Base-by-base conservation (phyloP, 805 yeast genomes). In the Zygoascus flipseniorum region DNA sequence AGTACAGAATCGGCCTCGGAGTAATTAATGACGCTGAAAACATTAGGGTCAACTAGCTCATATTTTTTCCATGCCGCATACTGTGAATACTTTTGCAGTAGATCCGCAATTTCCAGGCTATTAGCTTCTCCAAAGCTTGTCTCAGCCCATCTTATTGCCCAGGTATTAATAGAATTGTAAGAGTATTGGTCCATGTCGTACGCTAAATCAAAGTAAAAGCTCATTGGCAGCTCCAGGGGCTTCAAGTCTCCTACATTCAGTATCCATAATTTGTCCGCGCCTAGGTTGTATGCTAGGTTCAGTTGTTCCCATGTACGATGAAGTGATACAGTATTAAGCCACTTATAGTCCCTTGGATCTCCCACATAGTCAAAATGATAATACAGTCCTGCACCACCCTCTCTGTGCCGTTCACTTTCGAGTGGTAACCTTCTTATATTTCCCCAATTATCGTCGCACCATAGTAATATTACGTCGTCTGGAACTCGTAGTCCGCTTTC, bases 401-500 rank as follows among this genome's bases (percentile, higher is more conserved):
- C 31, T 47, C 68, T 53, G 2, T 52, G 41, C 2, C 55, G 56
- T 51, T 64, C 68, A 39, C 59, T 52, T 18, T 51, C 61, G 10
- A 56, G 47, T 6, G 68, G 68, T 26, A 64, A 56, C 52, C 68
- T 55, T 54, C 68, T 53, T 26, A 63, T 58, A 48, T 64, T 64
- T n/a, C 68, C 68, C 63, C 63, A 64, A 43, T 64, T 64, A 52
- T 64, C 68, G 54, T 64, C 68, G 35, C 60, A 58, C 68, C 68
- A 64, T 32, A 64, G 59, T 39, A 64, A 56, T 23, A 59, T 64
- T 18, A 64, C 57, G 43, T 56, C 59, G 35, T 56, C 59, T 1
- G 59, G 59, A 5, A 56, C 58, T 3, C 48, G 8, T 56, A 56
- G 49, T 10, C 59, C 59, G 14, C 48, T 50, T 42, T 56, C 58